Evolutionary conservation across 2,329 filamentous ascomycete species (phyloP), one percentile per base, ranked within the genome.

Genomic region (Eutypella sp.): DNA sequence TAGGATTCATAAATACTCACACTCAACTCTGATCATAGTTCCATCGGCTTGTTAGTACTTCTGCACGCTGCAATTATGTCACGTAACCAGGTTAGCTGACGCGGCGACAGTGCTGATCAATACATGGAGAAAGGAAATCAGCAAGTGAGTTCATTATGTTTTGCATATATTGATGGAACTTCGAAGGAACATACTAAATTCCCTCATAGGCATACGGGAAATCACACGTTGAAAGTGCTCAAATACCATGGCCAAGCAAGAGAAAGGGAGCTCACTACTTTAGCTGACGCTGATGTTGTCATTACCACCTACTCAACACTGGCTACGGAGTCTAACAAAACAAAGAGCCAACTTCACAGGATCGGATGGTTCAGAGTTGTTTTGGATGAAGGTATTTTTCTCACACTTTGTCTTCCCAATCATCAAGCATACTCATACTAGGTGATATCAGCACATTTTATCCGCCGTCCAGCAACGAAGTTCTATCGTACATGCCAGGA

Each of bases 271-370:
- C 45, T 56, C 8, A 45, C 55, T 4, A 37, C 42, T 1, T 49
- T 73, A 16, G 50, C 55, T 8, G 42, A 66, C 19, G 58, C 59
- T 1, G 69, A 74, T 45, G 59, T 76, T 7, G 66, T 76, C 20
- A 49, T 75, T 2, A 73, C 74, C 3, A 76, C 73, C 0, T 77
- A 75, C 47, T 66, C 69, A 27, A 76, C 72, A 0, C 55, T 76
- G 0, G 57, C 66, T 5, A 54, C 63, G 1, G 72, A 76, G 27
- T 55, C 51, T 29, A 41, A 42, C 0, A 50, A 46, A 3, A 54
- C 53, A 24, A 56, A 41, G 22, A 55, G 55, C 27, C 41, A 52
- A 0, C 52, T 74, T 3, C 58, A 67, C 41, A 57, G 60, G 9
- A 56, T 72, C 3, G 51, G 53, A 1, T 76, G 71, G 70, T 70